Conservation (phyloP, 176 grass and related monocot species). For the Rhynchospora breviuscula region DNA sequence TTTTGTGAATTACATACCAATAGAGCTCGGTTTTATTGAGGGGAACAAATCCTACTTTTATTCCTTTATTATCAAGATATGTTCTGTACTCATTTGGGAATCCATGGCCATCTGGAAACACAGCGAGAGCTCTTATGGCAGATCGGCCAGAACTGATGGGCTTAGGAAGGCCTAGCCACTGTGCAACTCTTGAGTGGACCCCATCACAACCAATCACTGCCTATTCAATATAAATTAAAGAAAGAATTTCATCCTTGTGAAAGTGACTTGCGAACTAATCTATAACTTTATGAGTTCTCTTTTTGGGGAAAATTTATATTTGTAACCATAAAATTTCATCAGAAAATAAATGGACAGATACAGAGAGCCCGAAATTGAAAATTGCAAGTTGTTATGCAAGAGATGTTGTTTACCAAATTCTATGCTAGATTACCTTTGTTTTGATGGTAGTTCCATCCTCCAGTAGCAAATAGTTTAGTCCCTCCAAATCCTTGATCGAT, state of each 20-base stretch:
- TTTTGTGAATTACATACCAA: slow-evolving; percentile 46
- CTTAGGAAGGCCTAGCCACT: slow-evolving; percentile 47
- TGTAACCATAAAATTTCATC: background rate
- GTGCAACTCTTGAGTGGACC: slow-evolving; percentile 51
- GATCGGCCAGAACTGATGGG: slow-evolving; percentile 35
- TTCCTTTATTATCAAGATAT: slow-evolving; percentile 35
- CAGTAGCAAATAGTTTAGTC: slow-evolving; percentile 28
- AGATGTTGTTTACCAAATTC: background rate
- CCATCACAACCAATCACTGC: slow-evolving; percentile 68
- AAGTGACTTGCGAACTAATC: too few species aligned
- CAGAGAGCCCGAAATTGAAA: background rate
- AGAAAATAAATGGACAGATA: background rate
- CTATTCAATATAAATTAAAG: slow-evolving; percentile 3
- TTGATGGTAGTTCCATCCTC: slow-evolving; percentile 46
- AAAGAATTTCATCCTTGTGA: background rate
- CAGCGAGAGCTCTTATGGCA: slow-evolving; percentile 41
- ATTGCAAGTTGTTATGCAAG: background rate
- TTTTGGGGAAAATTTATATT: background rate
- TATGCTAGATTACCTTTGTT: slow-evolving; percentile 37
- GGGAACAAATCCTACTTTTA: slow-evolving; percentile 38
- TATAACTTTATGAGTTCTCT: background rate
- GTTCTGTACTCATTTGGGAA: slow-evolving; percentile 38
- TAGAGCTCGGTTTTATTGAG: slow-evolving; percentile 35
- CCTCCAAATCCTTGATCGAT: background rate
- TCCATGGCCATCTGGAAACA: slow-evolving; percentile 32